Conservation (phyloP, 78 protist species). For the Polysphondylium violaceum region DNA sequence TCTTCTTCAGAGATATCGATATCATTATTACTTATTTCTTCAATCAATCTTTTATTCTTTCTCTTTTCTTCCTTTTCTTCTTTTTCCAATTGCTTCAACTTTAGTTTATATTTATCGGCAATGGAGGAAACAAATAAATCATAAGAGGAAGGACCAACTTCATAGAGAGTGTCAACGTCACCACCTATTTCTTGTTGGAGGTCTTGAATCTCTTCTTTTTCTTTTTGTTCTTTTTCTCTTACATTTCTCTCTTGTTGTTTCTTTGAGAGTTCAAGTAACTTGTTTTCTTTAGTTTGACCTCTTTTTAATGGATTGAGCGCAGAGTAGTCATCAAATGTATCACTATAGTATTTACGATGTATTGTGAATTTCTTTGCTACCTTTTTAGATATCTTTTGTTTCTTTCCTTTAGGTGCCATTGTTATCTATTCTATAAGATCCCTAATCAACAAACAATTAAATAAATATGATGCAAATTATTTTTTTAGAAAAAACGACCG, state of each 20-base stretch:
- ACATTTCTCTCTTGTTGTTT: constrained; percentile 9
- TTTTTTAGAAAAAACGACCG: no score
- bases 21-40: background rate
- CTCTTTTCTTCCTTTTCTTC: constrained; percentile 3
- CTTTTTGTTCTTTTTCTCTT: constrained; percentile 31
- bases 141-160: constrained; percentile 62
- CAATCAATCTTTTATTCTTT: background rate
- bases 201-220: constrained; percentile 20
- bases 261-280: constrained; percentile 31
- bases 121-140: background rate
- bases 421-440: no score
- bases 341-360: constrained; percentile 57
- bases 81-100: constrained; percentile 21
- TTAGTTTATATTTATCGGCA: background rate
- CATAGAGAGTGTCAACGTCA: constrained; percentile 18
- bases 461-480: no score
- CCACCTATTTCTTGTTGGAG: background rate
- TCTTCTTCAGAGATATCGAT: constrained; percentile 2
- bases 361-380: constrained; percentile 41
- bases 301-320: constrained; percentile 22
- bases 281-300: background rate
- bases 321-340: constrained; percentile 7
- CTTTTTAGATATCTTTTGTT: constrained; percentile 64
- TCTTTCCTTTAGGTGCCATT: no score
- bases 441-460: no score